phyloP scores from a whole-genome alignment of 768 basidiomycete species.

The Tulasnella sp. region DNA sequence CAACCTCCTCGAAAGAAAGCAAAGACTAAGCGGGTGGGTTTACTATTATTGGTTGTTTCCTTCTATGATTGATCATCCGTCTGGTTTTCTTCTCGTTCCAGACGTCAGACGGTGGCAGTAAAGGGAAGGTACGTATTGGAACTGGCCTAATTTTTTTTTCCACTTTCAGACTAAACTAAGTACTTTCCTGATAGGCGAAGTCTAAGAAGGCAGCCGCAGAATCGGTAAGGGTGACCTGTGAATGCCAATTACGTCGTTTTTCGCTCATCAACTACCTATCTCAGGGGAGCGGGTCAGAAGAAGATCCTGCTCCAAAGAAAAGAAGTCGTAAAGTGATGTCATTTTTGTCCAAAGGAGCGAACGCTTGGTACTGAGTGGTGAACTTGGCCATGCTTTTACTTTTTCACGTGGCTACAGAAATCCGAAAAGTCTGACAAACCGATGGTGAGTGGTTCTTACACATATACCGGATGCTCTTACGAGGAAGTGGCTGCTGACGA shows the following conservation, averaged over 20 bases:
- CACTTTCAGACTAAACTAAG: not conserved
- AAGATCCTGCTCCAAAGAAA: not conserved
- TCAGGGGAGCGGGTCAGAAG: constrained; percentile 47
- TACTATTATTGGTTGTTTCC: not conserved
- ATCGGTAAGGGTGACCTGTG: not conserved
- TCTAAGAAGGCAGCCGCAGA: not conserved
- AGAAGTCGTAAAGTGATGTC: not conserved
- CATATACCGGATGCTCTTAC: not conserved
- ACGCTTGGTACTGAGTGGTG: no score
- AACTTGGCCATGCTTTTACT: not conserved
- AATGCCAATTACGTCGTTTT: not conserved
- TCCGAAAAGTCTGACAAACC: constrained; percentile 25
- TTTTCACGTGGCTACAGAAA: constrained; percentile 41
- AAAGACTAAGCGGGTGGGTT: constrained; percentile 9
- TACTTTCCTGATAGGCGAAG: not conserved
- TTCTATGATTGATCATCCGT: not conserved
- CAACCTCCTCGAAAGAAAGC: constrained; percentile 54
- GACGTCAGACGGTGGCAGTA: not conserved
- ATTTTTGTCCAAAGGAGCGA: not conserved
- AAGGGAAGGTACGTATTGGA: constrained; percentile 33
- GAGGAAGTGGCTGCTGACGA: not conserved
- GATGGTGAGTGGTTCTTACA: not conserved
- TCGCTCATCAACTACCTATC: not conserved
- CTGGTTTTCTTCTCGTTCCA: not conserved
- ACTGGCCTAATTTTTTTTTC: not conserved